Conservation (phyloP, 805 yeast species). For the Vanderwaltozyma verrucispora region DNA sequence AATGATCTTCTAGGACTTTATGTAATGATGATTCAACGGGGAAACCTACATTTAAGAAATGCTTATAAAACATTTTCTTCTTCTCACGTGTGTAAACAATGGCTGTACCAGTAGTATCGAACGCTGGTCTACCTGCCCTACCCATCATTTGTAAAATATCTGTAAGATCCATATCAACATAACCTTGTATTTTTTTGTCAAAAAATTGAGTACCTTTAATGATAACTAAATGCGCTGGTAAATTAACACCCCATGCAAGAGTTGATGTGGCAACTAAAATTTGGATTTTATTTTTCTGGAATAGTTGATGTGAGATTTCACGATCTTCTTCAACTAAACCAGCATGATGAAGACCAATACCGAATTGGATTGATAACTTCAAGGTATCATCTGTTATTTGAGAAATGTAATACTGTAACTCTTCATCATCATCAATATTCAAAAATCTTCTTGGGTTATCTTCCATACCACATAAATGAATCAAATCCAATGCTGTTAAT, state of each 20-base stretch:
- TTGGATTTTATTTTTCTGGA: conserved; percentile 70
- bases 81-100: conserved; percentile 78
- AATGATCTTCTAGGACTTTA: conserved; percentile 74
- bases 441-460: conserved; percentile 55
- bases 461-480: conserved; percentile 57
- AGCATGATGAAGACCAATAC: conserved; percentile 95
- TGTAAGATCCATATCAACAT: conserved; percentile 83
- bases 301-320: conserved; percentile 78
- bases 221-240: conserved; percentile 98
- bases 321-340: conserved; percentile 90
- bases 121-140: conserved; percentile 98
- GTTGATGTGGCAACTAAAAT: conserved; percentile 95
- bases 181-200: conserved; percentile 90
- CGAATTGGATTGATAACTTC: conserved; percentile 57
- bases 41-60: conserved; percentile 83
- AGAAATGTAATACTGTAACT: conserved; percentile 69
- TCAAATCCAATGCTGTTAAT: conserved; percentile 67
- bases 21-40: conserved; percentile 85
- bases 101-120: conserved; percentile 88
- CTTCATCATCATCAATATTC: conserved; percentile 60
- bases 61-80: conserved; percentile 74
- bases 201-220: conserved; percentile 95
- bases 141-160: conserved; percentile 98
- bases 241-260: conserved; percentile 98
- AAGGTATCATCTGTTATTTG: conserved; percentile 84